A percentile compares a stretch with the other conserved stretches of the same genome.
Evolutionary conservation across 2,329 filamentous ascomycete genomes (phyloP).

Genomic region (Xylariaceae sp.): DNA sequence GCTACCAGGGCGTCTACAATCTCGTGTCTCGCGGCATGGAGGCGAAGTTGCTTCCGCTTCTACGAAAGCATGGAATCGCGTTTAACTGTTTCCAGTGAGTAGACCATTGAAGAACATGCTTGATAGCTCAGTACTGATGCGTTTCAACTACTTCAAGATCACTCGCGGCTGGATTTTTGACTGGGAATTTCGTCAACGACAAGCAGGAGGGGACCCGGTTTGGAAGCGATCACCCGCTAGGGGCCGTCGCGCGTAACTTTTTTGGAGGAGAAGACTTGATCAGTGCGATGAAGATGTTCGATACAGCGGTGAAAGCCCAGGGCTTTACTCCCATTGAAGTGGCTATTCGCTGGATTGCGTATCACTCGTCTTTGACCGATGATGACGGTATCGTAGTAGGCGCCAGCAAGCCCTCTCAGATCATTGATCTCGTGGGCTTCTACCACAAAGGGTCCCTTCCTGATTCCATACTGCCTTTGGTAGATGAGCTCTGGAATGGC

Average conservation of each 20-base stretch:
- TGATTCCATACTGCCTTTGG: constrained; percentile 16
- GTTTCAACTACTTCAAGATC: constrained; percentile 2
- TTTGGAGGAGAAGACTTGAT: constrained; percentile 29
- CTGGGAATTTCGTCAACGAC: constrained; percentile 28
- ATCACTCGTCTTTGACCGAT: constrained; percentile 28
- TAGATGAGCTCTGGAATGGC: constrained; percentile 22
- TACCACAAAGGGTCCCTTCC: constrained; percentile 32
- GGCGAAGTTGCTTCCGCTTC: constrained; percentile 31
- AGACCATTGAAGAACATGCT: not conserved
- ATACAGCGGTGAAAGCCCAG: constrained; percentile 21
- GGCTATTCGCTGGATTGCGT: constrained; percentile 32
- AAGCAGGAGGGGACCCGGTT: constrained; percentile 27
- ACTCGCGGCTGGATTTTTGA: constrained; percentile 32
- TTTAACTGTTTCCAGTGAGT: constrained; percentile 19
- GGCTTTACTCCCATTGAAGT: constrained; percentile 31
- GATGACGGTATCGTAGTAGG: constrained; percentile 33
- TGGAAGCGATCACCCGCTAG: constrained; percentile 19
- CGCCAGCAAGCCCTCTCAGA: constrained; percentile 29
- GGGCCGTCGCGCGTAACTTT: constrained; percentile 18
- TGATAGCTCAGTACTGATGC: constrained; percentile 1
- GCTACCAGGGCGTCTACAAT: constrained; percentile 40
- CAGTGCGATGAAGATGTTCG: constrained; percentile 30
- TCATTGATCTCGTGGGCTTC: constrained; percentile 28
- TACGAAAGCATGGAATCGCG: constrained; percentile 28
- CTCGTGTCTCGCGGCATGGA: constrained; percentile 34